Conservation (phyloP, 2,329 filamentous ascomycete genomes). For the Sclerotinia glacialis region DNA sequence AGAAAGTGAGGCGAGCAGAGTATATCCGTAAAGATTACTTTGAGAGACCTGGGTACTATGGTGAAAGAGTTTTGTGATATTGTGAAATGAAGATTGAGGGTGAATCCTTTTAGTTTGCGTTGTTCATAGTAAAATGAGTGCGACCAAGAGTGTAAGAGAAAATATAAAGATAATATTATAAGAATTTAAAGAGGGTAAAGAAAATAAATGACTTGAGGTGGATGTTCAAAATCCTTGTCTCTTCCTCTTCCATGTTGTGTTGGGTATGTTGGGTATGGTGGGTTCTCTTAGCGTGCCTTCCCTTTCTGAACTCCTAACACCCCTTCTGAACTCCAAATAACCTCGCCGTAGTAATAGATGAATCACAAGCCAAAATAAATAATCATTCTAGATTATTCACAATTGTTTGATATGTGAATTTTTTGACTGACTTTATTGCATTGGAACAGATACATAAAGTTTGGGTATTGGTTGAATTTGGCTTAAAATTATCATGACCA, state of each 20-base stretch:
- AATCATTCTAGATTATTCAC: neutral
- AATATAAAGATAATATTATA: neutral
- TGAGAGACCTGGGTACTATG: neutral
- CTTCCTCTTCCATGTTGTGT: no score
- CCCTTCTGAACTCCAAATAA: neutral
- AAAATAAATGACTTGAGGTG: neutral
- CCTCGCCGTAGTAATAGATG: neutral
- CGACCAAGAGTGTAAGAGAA: neutral
- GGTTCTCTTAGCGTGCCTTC: conserved; percentile 1
- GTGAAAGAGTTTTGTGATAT: neutral
- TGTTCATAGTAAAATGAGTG: neutral
- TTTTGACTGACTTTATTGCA: neutral
- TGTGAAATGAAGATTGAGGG: neutral
- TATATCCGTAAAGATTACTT: no score
- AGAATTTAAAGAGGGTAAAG: neutral
- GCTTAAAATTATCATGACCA: neutral
- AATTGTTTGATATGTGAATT: neutral
- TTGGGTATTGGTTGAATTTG: neutral
- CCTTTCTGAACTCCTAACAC: neutral
- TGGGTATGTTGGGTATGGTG: neutral
- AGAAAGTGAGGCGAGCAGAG: neutral
- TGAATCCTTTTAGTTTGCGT: neutral
- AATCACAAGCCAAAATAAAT: neutral
- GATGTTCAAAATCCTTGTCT: neutral
- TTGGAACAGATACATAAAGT: neutral